Conservation (phyloP, 2,329 filamentous ascomycete species). For the Colletotrichum sp. region DNA sequence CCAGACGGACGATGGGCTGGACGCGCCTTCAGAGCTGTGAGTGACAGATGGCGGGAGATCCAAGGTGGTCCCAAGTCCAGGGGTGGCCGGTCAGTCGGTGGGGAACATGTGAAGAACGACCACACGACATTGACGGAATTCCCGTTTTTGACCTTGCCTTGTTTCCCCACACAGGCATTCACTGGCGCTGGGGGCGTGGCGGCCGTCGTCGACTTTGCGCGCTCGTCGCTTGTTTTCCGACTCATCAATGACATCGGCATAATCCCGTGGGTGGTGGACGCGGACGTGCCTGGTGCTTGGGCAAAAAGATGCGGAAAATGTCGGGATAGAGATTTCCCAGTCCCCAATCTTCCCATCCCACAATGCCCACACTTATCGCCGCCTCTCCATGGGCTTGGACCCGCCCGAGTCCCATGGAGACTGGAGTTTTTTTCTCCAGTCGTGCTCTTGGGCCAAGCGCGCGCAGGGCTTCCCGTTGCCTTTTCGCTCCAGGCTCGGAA, state of each 20-base stretch:
- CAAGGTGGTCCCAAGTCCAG: neutral
- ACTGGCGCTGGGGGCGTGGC: neutral
- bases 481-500: neutral
- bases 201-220: neutral
- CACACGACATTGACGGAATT: slow-evolving; percentile 3
- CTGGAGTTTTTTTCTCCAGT: neutral
- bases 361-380: neutral
- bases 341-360: neutral
- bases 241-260: neutral
- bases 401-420: neutral
- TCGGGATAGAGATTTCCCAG: slow-evolving; percentile 11
- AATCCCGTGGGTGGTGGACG: neutral
- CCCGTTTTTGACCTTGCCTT: neutral
- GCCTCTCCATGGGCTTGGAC: neutral
- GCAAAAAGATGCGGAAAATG: slow-evolving; percentile 1
- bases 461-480: neutral
- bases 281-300: neutral
- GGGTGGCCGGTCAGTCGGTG: neutral
- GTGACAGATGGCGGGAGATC: neutral
- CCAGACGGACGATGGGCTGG: neutral
- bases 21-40: neutral
- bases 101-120: slow-evolving; percentile 16
- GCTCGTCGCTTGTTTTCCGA: neutral
- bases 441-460: neutral
- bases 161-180: neutral